Conservation (phyloP, 176 grass and related monocot genomes). For the Carex parvula region DNA sequence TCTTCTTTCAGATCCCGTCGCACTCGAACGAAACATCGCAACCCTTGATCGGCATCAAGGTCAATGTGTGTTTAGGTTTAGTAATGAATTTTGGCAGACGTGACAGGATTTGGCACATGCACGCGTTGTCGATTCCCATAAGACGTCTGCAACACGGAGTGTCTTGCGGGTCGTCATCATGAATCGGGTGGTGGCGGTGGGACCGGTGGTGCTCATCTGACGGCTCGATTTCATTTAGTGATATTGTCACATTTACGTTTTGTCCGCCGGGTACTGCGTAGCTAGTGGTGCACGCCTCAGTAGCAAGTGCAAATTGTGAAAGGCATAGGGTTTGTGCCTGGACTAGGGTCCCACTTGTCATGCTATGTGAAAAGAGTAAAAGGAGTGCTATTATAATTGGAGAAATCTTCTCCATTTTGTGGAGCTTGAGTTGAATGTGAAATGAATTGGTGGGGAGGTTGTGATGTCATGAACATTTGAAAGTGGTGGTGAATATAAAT, state of each 20-base stretch:
- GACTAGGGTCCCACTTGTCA: background rate
- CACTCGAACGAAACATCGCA: conserved; percentile 66
- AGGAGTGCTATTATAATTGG: conserved; percentile 13
- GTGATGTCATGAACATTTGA: conserved; percentile 4
- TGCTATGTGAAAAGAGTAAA: conserved; percentile 9
- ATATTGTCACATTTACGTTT: conserved; percentile 38
- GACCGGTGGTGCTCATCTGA: conserved; percentile 11
- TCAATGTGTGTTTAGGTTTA: conserved; percentile 45
- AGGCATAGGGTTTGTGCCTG: conserved; percentile 46
- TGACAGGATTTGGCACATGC: conserved; percentile 47
- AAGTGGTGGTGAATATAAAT: conserved; percentile 32
- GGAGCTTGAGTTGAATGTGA: background rate
- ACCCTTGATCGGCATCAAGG: conserved; percentile 39
- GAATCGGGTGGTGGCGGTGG: conserved; percentile 35
- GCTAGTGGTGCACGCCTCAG: conserved; percentile 47
- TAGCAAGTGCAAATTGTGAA: conserved; percentile 55
- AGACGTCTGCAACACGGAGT: conserved; percentile 67
- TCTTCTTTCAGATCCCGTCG: conserved; percentile 20
- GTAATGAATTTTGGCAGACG: conserved; percentile 58
- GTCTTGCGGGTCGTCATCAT: conserved; percentile 38
- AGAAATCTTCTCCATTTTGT: conserved; percentile 25
- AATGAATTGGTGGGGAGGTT: background rate
- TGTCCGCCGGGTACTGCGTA: conserved; percentile 22
- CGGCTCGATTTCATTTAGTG: background rate
- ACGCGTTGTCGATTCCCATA: conserved; percentile 55